Evolutionary conservation across 345 rosid species (phyloP), one percentile per base, ranked within the genome.

Genomic region (Streptanthus diversifolius): DNA sequence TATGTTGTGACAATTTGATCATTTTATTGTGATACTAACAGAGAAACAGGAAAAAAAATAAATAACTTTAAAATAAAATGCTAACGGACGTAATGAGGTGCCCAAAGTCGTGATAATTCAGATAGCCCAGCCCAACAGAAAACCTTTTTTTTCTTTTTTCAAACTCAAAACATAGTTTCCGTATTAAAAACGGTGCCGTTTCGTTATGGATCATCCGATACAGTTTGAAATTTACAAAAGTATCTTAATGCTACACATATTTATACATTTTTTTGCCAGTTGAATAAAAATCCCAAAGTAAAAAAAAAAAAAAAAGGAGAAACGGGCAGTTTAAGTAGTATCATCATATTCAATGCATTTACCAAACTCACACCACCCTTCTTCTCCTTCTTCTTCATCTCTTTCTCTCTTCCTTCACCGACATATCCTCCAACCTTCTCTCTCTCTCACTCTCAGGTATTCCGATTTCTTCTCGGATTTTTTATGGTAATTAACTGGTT

Each of bases 341-440:
- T 72, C 51, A 9, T 76, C 65, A 9, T 76, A 83, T 81, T 87
- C 82, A 85, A 87, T 85, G 88, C 88, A 80, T 48, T 85, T 81
- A 91, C 93, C 97, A 76, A 89, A 89, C 90, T 78, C 83, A 33
- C 13, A 74, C 68, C 48, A n/a, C n/a, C n/a, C n/a, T n/a, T 40
- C 78, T 63, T 53, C 63, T 45, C 48, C 72, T 73, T 18, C 64
- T 59, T 60, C 75, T 21, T 47, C 74, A 7, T 40, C 43, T 51
- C 71, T 52, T n/a, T 22, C 37, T 63, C 68, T 40, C 35, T 40
- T 40, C 35, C 52, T 54, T 71, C 68, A 72, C 76, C 76, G 76
- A 72, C 76, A 61, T 59, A 17, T 36, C 64, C 32, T 19, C 45
- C 59, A 25, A n/a, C 15, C 24, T 14, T 53, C 33, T 35, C 63